Evolutionary conservation across 345 rosid species (phyloP), one percentile per base, ranked within the genome.

Genomic region (Reutealis trisperma): DNA sequence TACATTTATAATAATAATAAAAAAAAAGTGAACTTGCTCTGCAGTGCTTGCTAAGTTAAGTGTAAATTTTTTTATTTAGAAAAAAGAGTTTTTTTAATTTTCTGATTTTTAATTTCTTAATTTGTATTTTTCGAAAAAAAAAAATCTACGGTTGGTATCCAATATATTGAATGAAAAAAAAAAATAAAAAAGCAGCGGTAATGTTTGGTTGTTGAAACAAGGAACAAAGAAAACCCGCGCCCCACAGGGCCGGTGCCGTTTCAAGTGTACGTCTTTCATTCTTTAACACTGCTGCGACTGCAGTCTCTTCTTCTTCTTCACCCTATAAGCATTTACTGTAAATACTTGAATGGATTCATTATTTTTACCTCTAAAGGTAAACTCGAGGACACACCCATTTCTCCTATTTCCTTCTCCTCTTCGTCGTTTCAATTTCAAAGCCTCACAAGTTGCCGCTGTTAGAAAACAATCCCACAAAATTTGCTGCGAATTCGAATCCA

Each of bases 401-500:
- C 71, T 60, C 14, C 19, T 54, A 15, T 72, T 63, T 27, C 63
- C 74, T 73, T 79, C 78, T 18, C 77, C 78, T 34, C 71, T 49
- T 44, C 83, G 3, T 22, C 75, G 37, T 78, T 79, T 80, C 57
- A 88, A 75, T 60, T 66, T 77, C 80, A 70, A 8, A 42, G 73
- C 83, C 66, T 82, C 82, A 4, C 57, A 34, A 59, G 72, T 74
- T 30, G 83, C 85, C 5, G 85, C 76, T 16, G 60, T 16, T 55
- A 83, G 75, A 63, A 88, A 79, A 76, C 70, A 75, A 63, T 67
- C 78, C 9, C 83, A 67, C 22, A 78, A 49, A 62, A 78, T 88
- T 25, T 85, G 73, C 54, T 92, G 89, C 75, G 93, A 84, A 73
- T 85, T 86, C 76, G 88, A 91, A 15, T 84, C 78, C 58, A 90